phyloP scores from a whole-genome alignment of 2,329 filamentous ascomycete genomes.

The Didymella glomerata region DNA sequence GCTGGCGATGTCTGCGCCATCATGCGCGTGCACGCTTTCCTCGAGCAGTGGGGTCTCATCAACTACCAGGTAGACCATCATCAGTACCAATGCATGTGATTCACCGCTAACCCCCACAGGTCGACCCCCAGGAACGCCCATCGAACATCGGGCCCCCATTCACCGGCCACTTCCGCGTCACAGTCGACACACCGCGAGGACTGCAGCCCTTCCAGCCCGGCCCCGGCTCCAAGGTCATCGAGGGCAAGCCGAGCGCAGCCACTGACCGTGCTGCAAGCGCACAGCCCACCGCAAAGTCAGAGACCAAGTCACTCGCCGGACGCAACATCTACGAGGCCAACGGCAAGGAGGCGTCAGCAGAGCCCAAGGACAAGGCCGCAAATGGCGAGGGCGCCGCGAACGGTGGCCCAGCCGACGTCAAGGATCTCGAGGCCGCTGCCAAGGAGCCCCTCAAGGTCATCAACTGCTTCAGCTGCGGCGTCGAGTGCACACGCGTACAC shows the following conservation, averaged over 20 bases:
- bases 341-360: conserved; percentile 79
- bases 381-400: conserved; percentile 73
- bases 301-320: conserved; percentile 89
- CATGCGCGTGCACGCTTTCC: conserved; percentile 97
- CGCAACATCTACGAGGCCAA: conserved; percentile 96
- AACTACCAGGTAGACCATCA: conserved; percentile 82
- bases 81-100: too few relatives aligned
- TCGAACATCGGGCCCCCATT: conserved; percentile 96
- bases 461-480: conserved; percentile 89
- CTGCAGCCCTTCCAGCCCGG: conserved; percentile 95
- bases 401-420: conserved; percentile 67
- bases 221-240: conserved; percentile 70
- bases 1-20: conserved; percentile 98
- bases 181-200: conserved; percentile 92
- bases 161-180: conserved; percentile 95
- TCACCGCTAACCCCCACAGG: conserved; percentile 62
- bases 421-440: conserved; percentile 68
- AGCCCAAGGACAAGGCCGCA: conserved; percentile 68
- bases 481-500: conserved; percentile 80
- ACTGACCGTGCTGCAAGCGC: conserved; percentile 77
- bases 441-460: conserved; percentile 72
- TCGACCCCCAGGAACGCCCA: conserved; percentile 93
- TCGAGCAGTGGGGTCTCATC: conserved; percentile 98
- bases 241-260: conserved; percentile 68
- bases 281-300: conserved; percentile 73